Conservation (phyloP, 2,329 filamentous ascomycete species). For the Erysiphe pulchra region DNA sequence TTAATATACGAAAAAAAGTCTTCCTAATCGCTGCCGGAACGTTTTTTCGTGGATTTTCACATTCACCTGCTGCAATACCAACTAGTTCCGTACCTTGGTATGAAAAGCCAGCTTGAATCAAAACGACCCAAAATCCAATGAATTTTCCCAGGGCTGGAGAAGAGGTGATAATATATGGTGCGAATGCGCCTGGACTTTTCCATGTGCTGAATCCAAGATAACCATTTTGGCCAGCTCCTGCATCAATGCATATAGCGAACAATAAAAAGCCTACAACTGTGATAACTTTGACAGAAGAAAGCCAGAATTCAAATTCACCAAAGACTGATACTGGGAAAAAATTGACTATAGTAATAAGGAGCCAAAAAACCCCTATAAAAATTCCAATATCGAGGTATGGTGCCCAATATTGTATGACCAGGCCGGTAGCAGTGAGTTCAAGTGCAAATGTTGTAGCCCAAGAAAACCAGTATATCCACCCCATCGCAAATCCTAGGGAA, state of each 20-base stretch:
- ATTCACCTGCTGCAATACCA: slow-evolving; percentile 55
- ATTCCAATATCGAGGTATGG: slow-evolving; percentile 35
- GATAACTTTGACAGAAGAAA: slow-evolving; percentile 51
- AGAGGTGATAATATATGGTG: slow-evolving; percentile 25
- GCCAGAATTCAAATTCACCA: slow-evolving; percentile 57
- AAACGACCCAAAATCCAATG: slow-evolving; percentile 41
- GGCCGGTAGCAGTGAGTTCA: slow-evolving; percentile 43
- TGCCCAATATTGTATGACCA: slow-evolving; percentile 58
- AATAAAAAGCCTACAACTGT: slow-evolving; percentile 54
- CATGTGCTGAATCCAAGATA: slow-evolving; percentile 53
- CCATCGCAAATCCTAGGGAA: slow-evolving; percentile 50
- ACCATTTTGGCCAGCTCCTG: slow-evolving; percentile 41
- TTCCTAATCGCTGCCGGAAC: slow-evolving; percentile 48
- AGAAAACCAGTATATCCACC: slow-evolving; percentile 65
- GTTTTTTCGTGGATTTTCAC: slow-evolving; percentile 42
- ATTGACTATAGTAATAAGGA: slow-evolving; percentile 41
- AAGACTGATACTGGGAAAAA: slow-evolving; percentile 47
- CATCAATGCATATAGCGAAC: slow-evolving; percentile 50
- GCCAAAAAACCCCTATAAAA: slow-evolving; percentile 50
- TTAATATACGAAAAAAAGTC: slow-evolving; percentile 51
- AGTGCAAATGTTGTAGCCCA: slow-evolving; percentile 51
- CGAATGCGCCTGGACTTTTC: slow-evolving; percentile 41
- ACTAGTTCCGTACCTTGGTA: slow-evolving; percentile 55
- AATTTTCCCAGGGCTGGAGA: slow-evolving; percentile 27
- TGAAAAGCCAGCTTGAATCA: slow-evolving; percentile 43